phyloP scores from a whole-genome alignment of 345 rosid species.

The Eucalyptus fibrosa region DNA sequence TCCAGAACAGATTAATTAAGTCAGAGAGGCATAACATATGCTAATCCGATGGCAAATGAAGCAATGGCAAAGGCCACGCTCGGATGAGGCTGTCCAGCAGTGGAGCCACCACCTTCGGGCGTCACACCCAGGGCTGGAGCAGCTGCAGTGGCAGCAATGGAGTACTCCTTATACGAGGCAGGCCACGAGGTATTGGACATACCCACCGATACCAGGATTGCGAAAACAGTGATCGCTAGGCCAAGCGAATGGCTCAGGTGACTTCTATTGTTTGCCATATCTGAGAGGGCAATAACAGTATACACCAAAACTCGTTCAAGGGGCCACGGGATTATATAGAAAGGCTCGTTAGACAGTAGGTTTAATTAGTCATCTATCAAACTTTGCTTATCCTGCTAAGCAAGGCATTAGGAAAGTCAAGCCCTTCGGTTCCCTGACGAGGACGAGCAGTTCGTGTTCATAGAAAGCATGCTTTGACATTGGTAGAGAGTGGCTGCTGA shows the following conservation, averaged over 20 bases:
- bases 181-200: background rate
- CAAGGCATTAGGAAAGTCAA: background rate
- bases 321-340: background rate
- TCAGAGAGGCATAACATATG: background rate
- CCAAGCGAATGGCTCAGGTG: background rate
- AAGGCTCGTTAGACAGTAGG: background rate
- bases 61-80: background rate
- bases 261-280: background rate
- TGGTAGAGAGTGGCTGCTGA: background rate
- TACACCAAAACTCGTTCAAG: background rate
- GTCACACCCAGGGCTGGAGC: background rate
- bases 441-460: background rate
- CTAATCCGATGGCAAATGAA: background rate
- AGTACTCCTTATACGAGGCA: background rate
- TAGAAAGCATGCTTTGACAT: background rate
- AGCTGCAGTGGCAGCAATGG: background rate
- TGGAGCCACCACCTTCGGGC: background rate
- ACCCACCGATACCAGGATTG: background rate
- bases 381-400: background rate
- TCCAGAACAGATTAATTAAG: background rate
- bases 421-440: background rate
- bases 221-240: background rate
- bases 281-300: background rate
- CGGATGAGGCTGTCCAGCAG: background rate
- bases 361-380: background rate